Conservation (phyloP, 1,139 yeast species). For the Candida mesenterica region DNA sequence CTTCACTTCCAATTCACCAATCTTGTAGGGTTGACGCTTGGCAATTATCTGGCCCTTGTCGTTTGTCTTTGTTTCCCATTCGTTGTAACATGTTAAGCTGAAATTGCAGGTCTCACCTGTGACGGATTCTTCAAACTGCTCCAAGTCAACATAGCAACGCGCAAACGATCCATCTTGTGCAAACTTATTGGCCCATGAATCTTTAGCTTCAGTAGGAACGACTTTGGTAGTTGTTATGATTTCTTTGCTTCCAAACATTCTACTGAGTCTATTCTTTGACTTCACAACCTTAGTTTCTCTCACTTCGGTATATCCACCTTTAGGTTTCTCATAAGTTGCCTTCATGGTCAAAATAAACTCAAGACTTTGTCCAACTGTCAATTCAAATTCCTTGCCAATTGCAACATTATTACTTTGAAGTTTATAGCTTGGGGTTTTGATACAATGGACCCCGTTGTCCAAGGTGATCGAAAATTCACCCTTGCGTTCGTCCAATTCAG, state of each 20-base stretch:
- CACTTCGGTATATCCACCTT: constrained; percentile 55
- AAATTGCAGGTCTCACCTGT: constrained; percentile 53
- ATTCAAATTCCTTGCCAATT: constrained; percentile 82
- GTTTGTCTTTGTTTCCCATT: constrained; percentile 62
- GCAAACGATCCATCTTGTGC: constrained; percentile 92
- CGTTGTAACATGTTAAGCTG: constrained; percentile 68
- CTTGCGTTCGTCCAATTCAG: constrained; percentile 51
- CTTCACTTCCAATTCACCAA: constrained; percentile 67
- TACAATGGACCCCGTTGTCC: constrained; percentile 88
- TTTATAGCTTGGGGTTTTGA: constrained; percentile 65
- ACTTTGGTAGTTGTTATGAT: constrained; percentile 52
- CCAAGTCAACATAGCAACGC: constrained; percentile 64
- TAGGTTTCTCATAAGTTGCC: constrained; percentile 55
- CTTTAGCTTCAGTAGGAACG: constrained; percentile 50
- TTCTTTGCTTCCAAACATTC: constrained; percentile 51
- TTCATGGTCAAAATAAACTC: constrained; percentile 77
- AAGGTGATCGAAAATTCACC: constrained; percentile 70
- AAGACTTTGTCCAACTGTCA: constrained; percentile 63
- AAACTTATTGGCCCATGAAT: constrained; percentile 55
- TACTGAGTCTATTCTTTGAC: constrained; percentile 43
- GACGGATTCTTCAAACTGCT: constrained; percentile 54
- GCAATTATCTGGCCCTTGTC: constrained; percentile 26
- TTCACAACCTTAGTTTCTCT: constrained; percentile 51
- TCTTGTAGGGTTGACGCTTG: constrained; percentile 53
- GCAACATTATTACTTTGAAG: constrained; percentile 41